phyloP scores from a whole-genome alignment of 2,329 filamentous ascomycete species.

The Aspergillus sp. region DNA sequence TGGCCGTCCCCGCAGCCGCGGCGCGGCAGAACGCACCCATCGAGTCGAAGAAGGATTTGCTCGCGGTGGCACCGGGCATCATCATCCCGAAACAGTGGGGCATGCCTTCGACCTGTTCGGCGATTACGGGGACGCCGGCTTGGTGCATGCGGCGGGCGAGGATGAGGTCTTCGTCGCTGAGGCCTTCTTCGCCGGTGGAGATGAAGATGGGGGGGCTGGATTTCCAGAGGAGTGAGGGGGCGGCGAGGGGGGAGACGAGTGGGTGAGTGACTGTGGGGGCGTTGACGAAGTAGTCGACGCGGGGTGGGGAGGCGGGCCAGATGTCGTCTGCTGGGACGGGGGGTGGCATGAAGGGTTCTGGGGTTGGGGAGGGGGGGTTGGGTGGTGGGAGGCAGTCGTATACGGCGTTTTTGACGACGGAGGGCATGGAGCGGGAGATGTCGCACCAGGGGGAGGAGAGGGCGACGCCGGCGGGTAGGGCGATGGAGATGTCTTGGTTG shows the following conservation, averaged over 20 bases:
- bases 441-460: conserved; percentile 45
- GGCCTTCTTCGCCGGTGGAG: conserved; percentile 41
- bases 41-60: conserved; percentile 54
- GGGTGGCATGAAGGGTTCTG: conserved; percentile 27
- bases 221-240: conserved; percentile 39
- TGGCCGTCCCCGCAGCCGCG: conserved; percentile 29
- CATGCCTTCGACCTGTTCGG: conserved; percentile 47
- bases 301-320: conserved; percentile 44
- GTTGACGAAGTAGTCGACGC: conserved; percentile 44
- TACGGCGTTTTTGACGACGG: conserved; percentile 34
- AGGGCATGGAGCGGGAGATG: conserved; percentile 44
- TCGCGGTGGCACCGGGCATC: conserved; percentile 48
- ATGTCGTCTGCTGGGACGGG: conserved; percentile 34
- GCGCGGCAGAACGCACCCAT: conserved; percentile 56
- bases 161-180: conserved; percentile 43
- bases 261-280: conserved; percentile 41
- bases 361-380: conserved; percentile 7
- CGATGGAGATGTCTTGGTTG: conserved; percentile 38
- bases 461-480: conserved; percentile 43
- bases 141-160: conserved; percentile 41
- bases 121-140: conserved; percentile 36
- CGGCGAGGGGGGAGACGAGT: conserved; percentile 41
- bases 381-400: conserved; percentile 41
- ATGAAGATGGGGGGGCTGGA: conserved; percentile 43
- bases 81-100: conserved; percentile 57